Evolutionary conservation across 1,139 yeast genomes (phyloP), one percentile per base, ranked within the genome.

Genomic region (Yamadazyma conglobata): DNA sequence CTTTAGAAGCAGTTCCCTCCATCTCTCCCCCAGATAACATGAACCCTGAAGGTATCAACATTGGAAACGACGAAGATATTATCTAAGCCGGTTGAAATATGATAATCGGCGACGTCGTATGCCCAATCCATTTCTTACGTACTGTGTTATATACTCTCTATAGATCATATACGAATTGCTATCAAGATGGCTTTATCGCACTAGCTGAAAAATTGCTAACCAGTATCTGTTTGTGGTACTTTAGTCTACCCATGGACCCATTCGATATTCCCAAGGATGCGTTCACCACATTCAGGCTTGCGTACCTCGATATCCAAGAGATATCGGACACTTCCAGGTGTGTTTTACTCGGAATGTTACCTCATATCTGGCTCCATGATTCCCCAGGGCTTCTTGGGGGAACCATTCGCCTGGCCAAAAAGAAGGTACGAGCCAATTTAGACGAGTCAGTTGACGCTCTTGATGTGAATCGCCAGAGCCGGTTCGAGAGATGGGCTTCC

Each of bases 1-100:
- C 62, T 1, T 66, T 85, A 45, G 93, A 86, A 53, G 79, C 81
- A 29, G 60, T 82, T 15, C 86, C 89, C 19, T 72, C 82, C 35
- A 61, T 82, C 23, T 77, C 82, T 24, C 77, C 85, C 22, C 89
- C 93, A 30, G 79, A 78, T 43, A 81, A 79, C 56, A 81, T 84
- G 89, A 71, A 56, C 54, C 70, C 60, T 43, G 77, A 60, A 47
- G 77, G 78, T 2, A 54, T 71, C 15, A 46, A 65, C 12, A 65
- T 71, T 38, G 76, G 71, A 3, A 56, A 56, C 26, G 73, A 66
- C 18, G 73, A 68, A 31, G 72, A 65, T 38, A 55, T 63, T 36
- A 57, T 64, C 34, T 64, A 48, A 16, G 6, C 27, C 27, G 14
- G n/a, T n/a, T n/a, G n/a, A n/a, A n/a, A n/a, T n/a, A n/a, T n/a